Base-by-base conservation (phyloP, 257 asterid species). In the Solanum rostratum region DNA sequence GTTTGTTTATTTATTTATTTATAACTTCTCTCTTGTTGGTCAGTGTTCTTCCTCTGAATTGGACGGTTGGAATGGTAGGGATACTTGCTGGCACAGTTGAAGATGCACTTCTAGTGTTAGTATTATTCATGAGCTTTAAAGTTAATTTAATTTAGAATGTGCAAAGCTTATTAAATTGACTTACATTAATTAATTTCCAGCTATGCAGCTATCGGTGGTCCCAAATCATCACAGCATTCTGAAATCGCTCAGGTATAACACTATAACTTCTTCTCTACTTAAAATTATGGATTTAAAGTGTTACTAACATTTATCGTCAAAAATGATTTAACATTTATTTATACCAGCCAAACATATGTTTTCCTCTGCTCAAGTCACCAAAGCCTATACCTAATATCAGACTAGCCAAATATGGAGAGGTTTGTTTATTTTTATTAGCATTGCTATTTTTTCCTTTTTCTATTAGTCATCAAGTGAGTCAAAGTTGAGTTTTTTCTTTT, bases 41-140 rank as follows among this genome's bases (percentile, higher is more conserved):
- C 85, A 96, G 99, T 53, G 94, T 92, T 86, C 96, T 96, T 86
- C 99, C 98, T 78, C 84, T 96, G 87, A 92, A 96, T 90, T 92
- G 93, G 88, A 94, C 99, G 4, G 89, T 96, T 79, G 99, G 99
- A 83, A 94, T 94, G 98, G 93, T 94, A 45, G 99, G 99, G 55
- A 88, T 96, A 87, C 93, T 96, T 10, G 93, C 98, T 83, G 96
- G 92, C 83, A 93, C 96, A 6, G 91, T 90, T 49, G 99, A 96
- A 91, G 99, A 96, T 88, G 91, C 99, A 68, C 93, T 96, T 65
- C 89, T 96, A 39, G 87, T 86, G 99, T 96, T 33, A 88, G 94
- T 89, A 65, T 79, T 65, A 86, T 63, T 69, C 14, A 55, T 24
- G 19, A 55, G 55, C 63, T 82, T 57, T 27, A 49, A 80, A 12